Conservation (phyloP, 106 monocot species). For the Dioscorea alata region DNA sequence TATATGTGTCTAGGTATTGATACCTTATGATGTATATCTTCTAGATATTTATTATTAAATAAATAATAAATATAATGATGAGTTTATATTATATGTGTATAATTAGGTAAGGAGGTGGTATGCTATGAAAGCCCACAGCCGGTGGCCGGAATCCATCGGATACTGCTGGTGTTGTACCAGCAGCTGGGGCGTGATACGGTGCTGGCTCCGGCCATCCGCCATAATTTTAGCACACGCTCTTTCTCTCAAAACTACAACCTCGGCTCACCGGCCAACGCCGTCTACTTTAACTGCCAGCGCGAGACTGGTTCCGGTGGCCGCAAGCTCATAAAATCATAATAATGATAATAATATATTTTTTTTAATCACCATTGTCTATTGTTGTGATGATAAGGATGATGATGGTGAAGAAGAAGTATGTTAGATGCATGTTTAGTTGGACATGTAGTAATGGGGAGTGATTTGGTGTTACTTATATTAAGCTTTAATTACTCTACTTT, state of each 20-base stretch:
- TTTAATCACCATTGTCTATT: too few relatives aligned
- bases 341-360: too few relatives aligned
- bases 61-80: background rate
- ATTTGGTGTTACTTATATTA: too few relatives aligned
- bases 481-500: too few relatives aligned
- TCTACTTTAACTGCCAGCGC: conserved; percentile 4
- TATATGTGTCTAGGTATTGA: too few relatives aligned
- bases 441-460: too few relatives aligned
- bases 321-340: background rate
- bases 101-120: background rate
- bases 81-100: background rate
- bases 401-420: too few relatives aligned
- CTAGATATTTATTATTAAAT: background rate
- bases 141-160: background rate
- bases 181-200: conserved; percentile 1
- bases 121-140: conserved; percentile 6
- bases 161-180: background rate
- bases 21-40: too few relatives aligned
- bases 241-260: background rate
- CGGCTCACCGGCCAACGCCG: background rate
- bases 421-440: too few relatives aligned
- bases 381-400: too few relatives aligned
- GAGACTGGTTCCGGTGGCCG: conserved; percentile 2
- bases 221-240: conserved; percentile 1
- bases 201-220: background rate